Conservation (phyloP, 306 rosid species). For the Dalbergia oliveri region DNA sequence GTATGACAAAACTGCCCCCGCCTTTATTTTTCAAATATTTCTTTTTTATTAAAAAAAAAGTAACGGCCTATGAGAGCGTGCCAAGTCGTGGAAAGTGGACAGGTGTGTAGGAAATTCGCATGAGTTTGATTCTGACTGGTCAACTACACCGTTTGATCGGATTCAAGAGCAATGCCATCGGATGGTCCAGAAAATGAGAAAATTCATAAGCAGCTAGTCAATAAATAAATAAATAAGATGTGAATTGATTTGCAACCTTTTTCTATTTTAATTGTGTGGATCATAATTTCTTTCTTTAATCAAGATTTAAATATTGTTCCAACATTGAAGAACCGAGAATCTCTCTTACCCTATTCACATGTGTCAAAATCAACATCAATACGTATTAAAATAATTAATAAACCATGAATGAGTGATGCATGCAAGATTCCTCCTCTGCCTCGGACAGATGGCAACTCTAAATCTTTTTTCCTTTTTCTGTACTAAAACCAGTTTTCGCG, state of each 20-base stretch:
- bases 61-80: conserved; percentile 2
- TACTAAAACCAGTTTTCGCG: background rate
- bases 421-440: background rate
- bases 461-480: background rate
- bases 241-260: background rate
- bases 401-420: background rate
- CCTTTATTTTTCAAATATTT: conserved; percentile 34
- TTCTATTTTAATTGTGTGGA: background rate
- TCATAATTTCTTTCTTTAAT: background rate
- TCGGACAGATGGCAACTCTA: background rate
- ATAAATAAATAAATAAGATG: background rate
- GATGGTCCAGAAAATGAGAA: conserved; percentile 20
- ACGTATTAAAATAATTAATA: background rate
- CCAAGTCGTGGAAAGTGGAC: background rate
- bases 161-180: background rate
- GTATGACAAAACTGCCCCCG: conserved; percentile 52
- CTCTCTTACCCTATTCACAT: background rate
- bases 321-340: background rate
- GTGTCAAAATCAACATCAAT: background rate
- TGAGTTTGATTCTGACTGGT: conserved; percentile 32
- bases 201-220: background rate
- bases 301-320: background rate
- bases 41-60: background rate
- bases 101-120: conserved; percentile 12
- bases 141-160: conserved; percentile 19